These are phyloP conservation scores for Nadsonia fulvescens DNA, from an alignment of 805 yeast genomes.

Conservation along the genomic window DNA sequence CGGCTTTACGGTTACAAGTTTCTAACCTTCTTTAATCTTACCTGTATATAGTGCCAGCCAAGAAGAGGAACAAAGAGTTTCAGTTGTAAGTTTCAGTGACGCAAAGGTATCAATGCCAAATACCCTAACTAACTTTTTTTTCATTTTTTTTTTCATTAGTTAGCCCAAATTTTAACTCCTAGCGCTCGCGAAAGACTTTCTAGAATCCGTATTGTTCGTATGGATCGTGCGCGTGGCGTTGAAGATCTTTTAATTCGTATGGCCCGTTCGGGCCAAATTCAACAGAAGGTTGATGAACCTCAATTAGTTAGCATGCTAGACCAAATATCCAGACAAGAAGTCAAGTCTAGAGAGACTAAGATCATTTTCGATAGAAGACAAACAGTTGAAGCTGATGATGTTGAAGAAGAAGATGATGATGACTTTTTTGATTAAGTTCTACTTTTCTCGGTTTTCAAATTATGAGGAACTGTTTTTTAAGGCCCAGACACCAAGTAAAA, in stretches of 20 bases:
- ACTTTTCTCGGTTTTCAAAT: no score
- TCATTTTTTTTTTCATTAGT: no score
- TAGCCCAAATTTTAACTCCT: conserved; percentile 61
- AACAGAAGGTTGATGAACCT: conserved; percentile 55
- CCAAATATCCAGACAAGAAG: conserved; percentile 57
- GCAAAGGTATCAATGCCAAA: no score
- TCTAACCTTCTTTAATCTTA: no score
- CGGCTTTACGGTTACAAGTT: no score
- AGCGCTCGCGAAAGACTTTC: conserved; percentile 76
- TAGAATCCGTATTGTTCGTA: conserved; percentile 74
- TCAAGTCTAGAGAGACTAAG: conserved; percentile 39
- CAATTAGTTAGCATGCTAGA: conserved; percentile 73
- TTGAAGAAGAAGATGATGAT: conserved; percentile 20
- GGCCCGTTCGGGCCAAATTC: conserved; percentile 59
- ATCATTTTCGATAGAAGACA: conserved; percentile 34
- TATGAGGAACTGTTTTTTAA: no score
- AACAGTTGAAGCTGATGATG: conserved; percentile 21
- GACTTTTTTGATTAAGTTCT: conserved; percentile 26
- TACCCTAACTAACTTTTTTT: no score
- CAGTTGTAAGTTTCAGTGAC: conserved; percentile 12
- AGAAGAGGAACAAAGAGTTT: conserved; percentile 24
- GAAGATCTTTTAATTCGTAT: conserved; percentile 61
- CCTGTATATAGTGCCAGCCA: no score
- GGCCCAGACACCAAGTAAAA: no score
- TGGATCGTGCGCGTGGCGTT: conserved; percentile 79